A percentile compares a stretch with the other conserved stretches of the same genome.
Evolutionary conservation across 495 filamentous ascomycete genomes (phyloP).

Genomic region (Chaetomium fimeti): DNA sequence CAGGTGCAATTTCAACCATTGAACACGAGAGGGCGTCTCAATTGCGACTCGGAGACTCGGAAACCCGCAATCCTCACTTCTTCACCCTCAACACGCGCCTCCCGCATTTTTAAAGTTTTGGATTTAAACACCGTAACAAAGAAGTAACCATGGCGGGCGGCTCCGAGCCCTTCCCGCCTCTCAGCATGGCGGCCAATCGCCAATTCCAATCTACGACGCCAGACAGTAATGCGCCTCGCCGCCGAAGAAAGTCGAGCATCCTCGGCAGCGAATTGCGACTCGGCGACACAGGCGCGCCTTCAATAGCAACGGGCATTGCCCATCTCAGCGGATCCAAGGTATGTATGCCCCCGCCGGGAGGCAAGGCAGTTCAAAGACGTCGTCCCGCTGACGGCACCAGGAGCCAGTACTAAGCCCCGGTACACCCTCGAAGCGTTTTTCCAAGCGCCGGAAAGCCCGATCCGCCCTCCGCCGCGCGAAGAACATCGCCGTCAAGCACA

Average conservation of each 20-base stretch:
- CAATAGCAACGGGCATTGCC: constrained; percentile 45
- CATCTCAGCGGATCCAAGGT: constrained; percentile 35
- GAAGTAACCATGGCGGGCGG: constrained; percentile 19
- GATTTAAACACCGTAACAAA: background rate
- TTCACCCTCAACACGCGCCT: background rate
- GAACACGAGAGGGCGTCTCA: background rate
- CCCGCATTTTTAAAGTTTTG: background rate
- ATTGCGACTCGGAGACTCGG: background rate
- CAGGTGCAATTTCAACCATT: background rate
- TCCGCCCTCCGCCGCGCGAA: constrained; percentile 65
- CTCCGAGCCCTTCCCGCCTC: constrained; percentile 48
- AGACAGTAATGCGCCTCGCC: constrained; percentile 38
- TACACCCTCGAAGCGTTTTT: constrained; percentile 46
- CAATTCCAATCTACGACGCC: constrained; percentile 31
- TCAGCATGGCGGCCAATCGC: constrained; percentile 45
- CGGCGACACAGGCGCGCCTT: constrained; percentile 51
- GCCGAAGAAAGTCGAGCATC: constrained; percentile 51
- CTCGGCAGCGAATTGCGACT: constrained; percentile 45
- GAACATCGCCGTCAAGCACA: constrained; percentile 66
- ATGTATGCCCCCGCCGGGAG: constrained; percentile 5
- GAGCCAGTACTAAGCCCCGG: constrained; percentile 22
- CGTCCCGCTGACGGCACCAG: constrained; percentile 21
- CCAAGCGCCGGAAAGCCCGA: constrained; percentile 58
- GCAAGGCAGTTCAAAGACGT: background rate
- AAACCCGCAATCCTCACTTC: background rate